Evolutionary conservation across 345 rosid genomes (phyloP).

Genomic region (sweet orange (Citrus sinensis)): DVS_A1.0 CM039162.1:29231001-29231500

Average conservation of each 20-base stretch:
- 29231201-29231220: background rate
- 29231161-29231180: background rate
- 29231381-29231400: too few relatives aligned
- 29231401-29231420: too few relatives aligned
- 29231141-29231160: background rate
- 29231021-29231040: conserved; percentile 30
- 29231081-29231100: background rate
- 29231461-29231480: too few relatives aligned
- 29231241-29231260: background rate
- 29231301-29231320: too few relatives aligned
- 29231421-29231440: too few relatives aligned
- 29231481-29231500: too few relatives aligned
- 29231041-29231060: conserved; percentile 44
- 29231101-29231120: background rate
- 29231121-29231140: conserved; percentile 6
- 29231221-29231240: background rate
- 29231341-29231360: too few relatives aligned
- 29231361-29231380: too few relatives aligned
- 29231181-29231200: background rate
- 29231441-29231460: too few relatives aligned
- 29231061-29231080: conserved; percentile 26
- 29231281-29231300: too few relatives aligned
- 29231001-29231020: background rate
- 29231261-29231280: too few relatives aligned
- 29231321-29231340: too few relatives aligned